Base-by-base conservation (phyloP, 2,329 filamentous ascomycete species). In the Ophiostoma sp. region DNA sequence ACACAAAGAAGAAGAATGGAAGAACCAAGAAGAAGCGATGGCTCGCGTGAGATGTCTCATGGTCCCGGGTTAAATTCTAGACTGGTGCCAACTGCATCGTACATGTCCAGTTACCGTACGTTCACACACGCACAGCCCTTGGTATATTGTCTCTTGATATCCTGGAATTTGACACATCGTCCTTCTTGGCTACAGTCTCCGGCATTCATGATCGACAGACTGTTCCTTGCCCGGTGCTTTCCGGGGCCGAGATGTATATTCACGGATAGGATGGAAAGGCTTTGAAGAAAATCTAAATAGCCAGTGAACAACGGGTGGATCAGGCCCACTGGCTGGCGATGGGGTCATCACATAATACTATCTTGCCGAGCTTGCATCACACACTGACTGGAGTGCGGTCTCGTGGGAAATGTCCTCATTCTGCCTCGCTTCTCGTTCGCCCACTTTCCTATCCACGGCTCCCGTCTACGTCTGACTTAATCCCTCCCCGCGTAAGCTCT, bases 41-140 rank as follows among this genome's bases (percentile, higher is more conserved):
- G 49, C 27, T 55, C 49, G n/a, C 49, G 49, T 55, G 49, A 55
- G 49, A 18, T 55, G n/a, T 55, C 49, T 55, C 49, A 55, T 6
- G n/a, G 49, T 27, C 49, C 47, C 18, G 14, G 49, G 49, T 27
- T 55, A 55, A 49, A 11, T 27, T 55, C 49, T 27, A 18, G 16
- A 12, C 49, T 18, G 49, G 49, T 27, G 27, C 27, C 27, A 27
- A 27, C 27, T 27, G 27, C 27, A 27, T 27, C 27, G 27, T 27
- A 27, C 27, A 27, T 27, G 27, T 27, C 27, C 27, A 27, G 27
- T 27, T 27, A 27, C 27, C 27, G 27, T 27, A 27, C 27, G 27
- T 2, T 27, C 27, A 27, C 27, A 27, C 27, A 1, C 27, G 27
- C 27, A 27, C 27, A 27, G 27, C 27, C 27, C 27, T 27, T 27